Evolutionary conservation across 257 asterid species (phyloP).

Genomic region (Anisodus acutangulus): DNA sequence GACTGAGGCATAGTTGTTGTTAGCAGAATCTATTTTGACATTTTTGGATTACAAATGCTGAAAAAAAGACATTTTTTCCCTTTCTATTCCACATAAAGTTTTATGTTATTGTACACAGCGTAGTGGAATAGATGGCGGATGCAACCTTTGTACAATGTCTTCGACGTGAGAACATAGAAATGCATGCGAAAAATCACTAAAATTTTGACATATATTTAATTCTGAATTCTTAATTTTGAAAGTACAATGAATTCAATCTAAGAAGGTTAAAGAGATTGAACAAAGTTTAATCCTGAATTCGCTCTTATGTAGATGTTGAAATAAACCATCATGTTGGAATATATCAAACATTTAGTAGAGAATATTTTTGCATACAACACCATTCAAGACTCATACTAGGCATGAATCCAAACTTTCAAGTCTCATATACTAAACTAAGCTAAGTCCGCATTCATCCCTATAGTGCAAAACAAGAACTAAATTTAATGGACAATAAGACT

Average conservation of each 20-base stretch:
- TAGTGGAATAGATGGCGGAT: neutral
- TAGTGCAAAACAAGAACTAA: neutral
- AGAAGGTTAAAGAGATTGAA: neutral
- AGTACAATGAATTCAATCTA: neutral
- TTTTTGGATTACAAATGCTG: conserved; percentile 2
- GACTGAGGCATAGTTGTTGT: neutral
- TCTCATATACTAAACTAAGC: neutral
- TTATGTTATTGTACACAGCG: neutral
- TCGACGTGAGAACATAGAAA: neutral
- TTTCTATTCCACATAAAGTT: neutral
- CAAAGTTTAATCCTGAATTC: neutral
- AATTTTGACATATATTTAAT: neutral
- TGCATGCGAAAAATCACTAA: neutral
- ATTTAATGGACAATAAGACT: neutral
- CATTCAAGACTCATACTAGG: neutral
- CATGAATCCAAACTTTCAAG: neutral
- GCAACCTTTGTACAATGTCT: neutral
- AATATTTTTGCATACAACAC: neutral
- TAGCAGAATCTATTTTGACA: neutral
- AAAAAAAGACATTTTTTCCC: neutral
- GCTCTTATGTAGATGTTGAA: neutral
- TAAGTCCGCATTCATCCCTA: neutral
- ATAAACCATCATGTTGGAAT: neutral
- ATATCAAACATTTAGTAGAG: neutral
- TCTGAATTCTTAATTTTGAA: no score